Conservation (phyloP, 176 grass and related monocot species). For the Otatea glauca region DNA sequence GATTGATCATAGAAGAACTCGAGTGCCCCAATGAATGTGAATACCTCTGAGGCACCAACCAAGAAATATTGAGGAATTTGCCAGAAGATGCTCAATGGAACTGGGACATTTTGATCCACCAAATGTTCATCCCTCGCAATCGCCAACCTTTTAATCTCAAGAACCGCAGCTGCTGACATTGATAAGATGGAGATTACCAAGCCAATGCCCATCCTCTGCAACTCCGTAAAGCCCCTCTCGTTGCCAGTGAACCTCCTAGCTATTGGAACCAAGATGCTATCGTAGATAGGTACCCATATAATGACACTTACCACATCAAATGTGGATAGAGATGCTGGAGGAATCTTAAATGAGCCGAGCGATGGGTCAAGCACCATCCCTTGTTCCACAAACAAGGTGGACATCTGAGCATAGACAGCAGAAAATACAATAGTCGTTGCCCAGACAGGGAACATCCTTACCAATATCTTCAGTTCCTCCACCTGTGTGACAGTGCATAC, state of each 20-base stretch:
- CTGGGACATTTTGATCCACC: conserved; percentile 64
- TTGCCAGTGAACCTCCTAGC: conserved; percentile 82
- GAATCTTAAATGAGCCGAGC: conserved; percentile 75
- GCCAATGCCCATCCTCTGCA: conserved; percentile 91
- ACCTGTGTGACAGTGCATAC: conserved; percentile 87
- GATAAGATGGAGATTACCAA: conserved; percentile 77
- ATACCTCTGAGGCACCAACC: conserved; percentile 73
- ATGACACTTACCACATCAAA: conserved; percentile 84
- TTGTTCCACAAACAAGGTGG: conserved; percentile 94
- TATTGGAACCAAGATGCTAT: conserved; percentile 69
- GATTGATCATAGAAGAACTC: conserved; percentile 92
- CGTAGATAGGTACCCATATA: conserved; percentile 77
- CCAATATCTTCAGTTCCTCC: conserved; percentile 84
- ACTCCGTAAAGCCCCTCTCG: conserved; percentile 72
- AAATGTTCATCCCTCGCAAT: conserved; percentile 57
- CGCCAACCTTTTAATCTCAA: conserved; percentile 69
- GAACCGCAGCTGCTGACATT: conserved; percentile 68
- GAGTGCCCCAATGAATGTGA: conserved; percentile 75
- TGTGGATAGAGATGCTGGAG: conserved; percentile 83
- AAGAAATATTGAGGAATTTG: conserved; percentile 88
- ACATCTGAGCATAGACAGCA: conserved; percentile 79
- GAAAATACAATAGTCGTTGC: conserved; percentile 87
- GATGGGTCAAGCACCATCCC: conserved; percentile 84
- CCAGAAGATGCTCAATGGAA: conserved; percentile 87
- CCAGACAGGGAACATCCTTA: conserved; percentile 89